Evolutionary conservation across 352 stramenopile species (phyloP), one percentile per base, ranked within the genome.

Genomic region (Phytophthora litchii): DNA sequence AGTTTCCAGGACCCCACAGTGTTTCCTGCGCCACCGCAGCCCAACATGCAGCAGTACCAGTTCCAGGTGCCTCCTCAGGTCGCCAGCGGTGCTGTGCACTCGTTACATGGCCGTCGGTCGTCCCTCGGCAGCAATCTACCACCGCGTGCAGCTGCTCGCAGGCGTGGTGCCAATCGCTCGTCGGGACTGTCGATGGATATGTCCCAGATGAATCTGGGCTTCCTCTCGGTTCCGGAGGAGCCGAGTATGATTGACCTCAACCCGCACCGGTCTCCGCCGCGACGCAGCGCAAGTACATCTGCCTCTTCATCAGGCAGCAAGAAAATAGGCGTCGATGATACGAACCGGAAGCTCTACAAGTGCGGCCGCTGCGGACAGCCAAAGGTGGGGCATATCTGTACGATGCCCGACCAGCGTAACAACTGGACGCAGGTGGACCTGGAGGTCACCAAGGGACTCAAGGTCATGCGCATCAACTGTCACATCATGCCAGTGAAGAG

Each of bases 311-410:
- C 44, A 27, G 46, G 36, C 31, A 65, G 23, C 35, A 83, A 79
- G 56, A 76, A 80, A 43, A 38, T 36, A 4, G n/a, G 16, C 12
- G 17, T 41, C 0, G 70, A 80, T 29, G 78, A 88, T 13, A 54
- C 62, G 43, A 87, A 83, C 58, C 80, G 82, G 32, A 92, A 92
- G 61, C 63, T 86, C 69, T 95, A 95, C 82, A 95, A 95, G 67
- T 95, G 86, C 49, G 86, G 86, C 4, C 83, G 86, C 32, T 95
- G 86, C 40, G 86, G 86, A 0, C 83, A 95, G 50, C 82, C 84
- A 34, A 95, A 95, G 67, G 86, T 95, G 21, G 84, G 84, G 32
- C 86, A 95, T 54, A 82, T 93, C 38, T 95, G 86, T 60, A 92
- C 85, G 8, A 91, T 94, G 78, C 85, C 85, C 13, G 85, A 94